Base-by-base conservation (phyloP, 768 basidiomycete genomes). In the Auriculariales sp. region DNA sequence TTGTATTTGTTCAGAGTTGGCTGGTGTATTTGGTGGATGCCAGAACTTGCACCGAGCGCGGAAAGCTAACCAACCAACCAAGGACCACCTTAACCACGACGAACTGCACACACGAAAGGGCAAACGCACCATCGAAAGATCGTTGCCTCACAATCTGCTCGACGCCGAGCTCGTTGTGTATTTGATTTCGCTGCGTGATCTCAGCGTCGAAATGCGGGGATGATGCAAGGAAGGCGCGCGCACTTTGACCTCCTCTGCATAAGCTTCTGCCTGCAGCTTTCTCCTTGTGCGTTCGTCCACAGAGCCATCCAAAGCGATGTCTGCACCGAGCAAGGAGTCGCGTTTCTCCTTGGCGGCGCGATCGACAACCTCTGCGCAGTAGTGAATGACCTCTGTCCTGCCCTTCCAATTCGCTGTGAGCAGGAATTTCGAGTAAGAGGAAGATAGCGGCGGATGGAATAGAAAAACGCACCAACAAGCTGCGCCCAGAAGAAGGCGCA, bases 21-120 rank as follows among this genome's bases (percentile, higher is more conserved):
- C 45, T 24, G 30, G 11, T 32, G 9, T 15, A 32, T 7, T 32
- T 47, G 85, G 80, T 5, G 84, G 83, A 46, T 71, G 67, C 62
- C 88, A 91, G 61, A 82, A 88, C 59, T 74, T 77, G 67, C 87
- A 91, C 46, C 85, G 80, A 39, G 82, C 73, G 52, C 72, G 72
- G 61, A 91, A 90, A 28, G 83, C 87, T 91, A 62, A 48, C 39
- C 47, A 24, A 42, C 54, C 14, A 10, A 46, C 47, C 56, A 53
- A 33, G 30, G 12, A n/a, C 34, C 46, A 39, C 14, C 14, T 31
- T 28, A 28, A 47, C 34, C 46, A 31, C 29, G 48, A 47, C 50
- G 34, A 52, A 39, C 45, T 47, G 46, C 28, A 57, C 50, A 51
- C 52, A 39, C 45, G 48, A n/a, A 45, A 12, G n/a, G 30, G 34